Percentiles rank a stretch among this genome's conserved stretches.
phyloP scores from a whole-genome alignment of 768 basidiomycete genomes.

The Lactarius hengduanensis region DNA sequence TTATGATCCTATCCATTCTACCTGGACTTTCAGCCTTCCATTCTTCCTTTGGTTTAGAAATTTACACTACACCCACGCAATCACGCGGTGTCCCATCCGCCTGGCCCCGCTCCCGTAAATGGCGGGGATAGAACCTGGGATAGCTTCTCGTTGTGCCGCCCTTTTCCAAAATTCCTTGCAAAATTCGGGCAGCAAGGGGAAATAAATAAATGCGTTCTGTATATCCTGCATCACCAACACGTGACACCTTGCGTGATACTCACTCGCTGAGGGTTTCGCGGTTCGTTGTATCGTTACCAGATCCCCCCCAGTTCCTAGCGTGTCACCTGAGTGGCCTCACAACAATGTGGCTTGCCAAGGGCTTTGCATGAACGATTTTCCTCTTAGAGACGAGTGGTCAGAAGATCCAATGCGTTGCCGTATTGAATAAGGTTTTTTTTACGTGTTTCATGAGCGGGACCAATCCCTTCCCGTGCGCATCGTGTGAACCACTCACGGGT shows the following conservation, averaged over 20 bases:
- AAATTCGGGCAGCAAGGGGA: background rate
- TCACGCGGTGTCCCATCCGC: background rate
- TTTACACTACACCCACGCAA: too few species aligned
- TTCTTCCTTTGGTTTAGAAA: background rate
- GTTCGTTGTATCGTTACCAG: background rate
- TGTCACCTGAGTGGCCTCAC: background rate
- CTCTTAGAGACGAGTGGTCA: background rate
- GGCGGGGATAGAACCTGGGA: background rate
- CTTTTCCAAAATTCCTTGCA: background rate
- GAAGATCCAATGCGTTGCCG: background rate
- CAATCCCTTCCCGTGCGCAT: background rate
- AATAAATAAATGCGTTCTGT: background rate
- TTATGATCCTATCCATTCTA: background rate
- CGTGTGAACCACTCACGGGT: slow-evolving; percentile 10
- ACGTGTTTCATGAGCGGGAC: background rate
- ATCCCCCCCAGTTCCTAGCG: background rate
- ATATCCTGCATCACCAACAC: background rate
- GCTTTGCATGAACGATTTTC: background rate
- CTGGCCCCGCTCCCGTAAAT: background rate
- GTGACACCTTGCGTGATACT: background rate
- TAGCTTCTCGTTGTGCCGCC: background rate
- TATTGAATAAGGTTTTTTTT: background rate
- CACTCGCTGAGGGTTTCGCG: background rate
- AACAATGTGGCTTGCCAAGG: background rate
- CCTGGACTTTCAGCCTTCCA: background rate